Conservation (phyloP, 2,329 filamentous ascomycete species). For the Aspergillus pseudoviridinutans region DNA sequence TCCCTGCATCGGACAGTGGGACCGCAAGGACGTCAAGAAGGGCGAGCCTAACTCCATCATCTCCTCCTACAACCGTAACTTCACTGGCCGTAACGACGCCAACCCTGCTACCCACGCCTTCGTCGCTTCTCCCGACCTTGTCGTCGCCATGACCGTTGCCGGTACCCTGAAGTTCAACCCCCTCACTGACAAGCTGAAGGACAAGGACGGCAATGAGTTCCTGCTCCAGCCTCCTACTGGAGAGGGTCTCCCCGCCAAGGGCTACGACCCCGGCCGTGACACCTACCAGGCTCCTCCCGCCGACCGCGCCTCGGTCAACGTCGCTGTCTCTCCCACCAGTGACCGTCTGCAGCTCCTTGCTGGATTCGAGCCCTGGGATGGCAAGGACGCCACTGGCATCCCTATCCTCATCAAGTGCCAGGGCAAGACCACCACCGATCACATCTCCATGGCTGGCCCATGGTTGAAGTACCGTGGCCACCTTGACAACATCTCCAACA, state of each 20-base stretch:
- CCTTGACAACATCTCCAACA: conserved; percentile 99
- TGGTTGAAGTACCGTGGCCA: conserved; percentile 99
- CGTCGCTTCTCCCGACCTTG: conserved; percentile 84
- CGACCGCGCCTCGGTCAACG: conserved; percentile 68
- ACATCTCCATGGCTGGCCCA: conserved; percentile 95
- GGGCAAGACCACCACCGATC: conserved; percentile 95
- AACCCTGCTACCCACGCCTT: conserved; percentile 95
- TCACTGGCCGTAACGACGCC: conserved; percentile 94
- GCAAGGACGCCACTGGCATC: conserved; percentile 78
- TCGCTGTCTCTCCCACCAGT: conserved; percentile 80
- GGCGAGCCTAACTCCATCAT: conserved; percentile 94
- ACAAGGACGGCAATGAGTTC: conserved; percentile 96
- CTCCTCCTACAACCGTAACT: conserved; percentile 99
- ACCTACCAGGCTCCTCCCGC: conserved; percentile 93
- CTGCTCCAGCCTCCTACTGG: conserved; percentile 75
- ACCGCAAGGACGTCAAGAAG: conserved; percentile 89
- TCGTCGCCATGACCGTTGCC: conserved; percentile 80
- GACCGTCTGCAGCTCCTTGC: conserved; percentile 91
- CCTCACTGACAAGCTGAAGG: conserved; percentile 84
- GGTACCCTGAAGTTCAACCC: conserved; percentile 92
- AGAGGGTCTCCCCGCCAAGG: conserved; percentile 70
- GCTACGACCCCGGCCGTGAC: conserved; percentile 87
- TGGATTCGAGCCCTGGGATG: conserved; percentile 85
- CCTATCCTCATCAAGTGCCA: conserved; percentile 95
- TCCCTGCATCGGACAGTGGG: conserved; percentile 93